Conservation (phyloP, 257 asterid genomes). For the Lavandula angustifolia region DNA sequence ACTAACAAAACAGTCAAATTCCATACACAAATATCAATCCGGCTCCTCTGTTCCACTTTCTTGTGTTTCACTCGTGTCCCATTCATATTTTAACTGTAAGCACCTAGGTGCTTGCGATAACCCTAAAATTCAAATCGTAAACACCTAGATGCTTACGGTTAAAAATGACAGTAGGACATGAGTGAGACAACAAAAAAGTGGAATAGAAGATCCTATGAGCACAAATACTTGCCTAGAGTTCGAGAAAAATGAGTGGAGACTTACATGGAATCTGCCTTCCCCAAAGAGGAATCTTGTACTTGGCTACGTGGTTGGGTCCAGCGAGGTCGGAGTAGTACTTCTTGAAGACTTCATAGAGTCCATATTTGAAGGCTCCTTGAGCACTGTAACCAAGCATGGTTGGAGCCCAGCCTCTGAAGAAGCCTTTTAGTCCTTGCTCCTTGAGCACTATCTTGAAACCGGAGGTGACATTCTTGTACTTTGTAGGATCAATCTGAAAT, state of each 20-base stretch:
- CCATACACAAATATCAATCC: no score
- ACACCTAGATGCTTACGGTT: no score
- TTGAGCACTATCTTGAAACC: constrained; percentile 60
- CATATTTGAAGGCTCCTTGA: constrained; percentile 79
- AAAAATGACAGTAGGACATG: no score
- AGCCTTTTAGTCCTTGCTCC: constrained; percentile 75
- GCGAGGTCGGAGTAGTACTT: constrained; percentile 76
- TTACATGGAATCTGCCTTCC: constrained; percentile 96
- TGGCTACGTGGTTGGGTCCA: constrained; percentile 72
- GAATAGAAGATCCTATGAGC: no score
- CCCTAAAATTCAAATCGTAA: no score
- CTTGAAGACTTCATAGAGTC: constrained; percentile 78
- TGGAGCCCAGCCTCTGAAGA: constrained; percentile 83
- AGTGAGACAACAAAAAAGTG: no score
- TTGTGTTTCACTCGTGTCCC: no score
- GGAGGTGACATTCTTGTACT: constrained; percentile 68
- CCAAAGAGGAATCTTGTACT: constrained; percentile 91
- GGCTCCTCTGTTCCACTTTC: no score
- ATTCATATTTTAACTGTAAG: no score
- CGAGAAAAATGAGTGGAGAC: constrained; percentile 5
- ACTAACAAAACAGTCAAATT: no score
- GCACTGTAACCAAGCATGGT: constrained; percentile 84
- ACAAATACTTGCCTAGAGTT: no score
- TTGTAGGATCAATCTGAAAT: constrained; percentile 71
- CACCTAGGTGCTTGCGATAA: no score